Conservation (phyloP, 1,284 basidiomycete species). For the Meira nashicola region DNA sequence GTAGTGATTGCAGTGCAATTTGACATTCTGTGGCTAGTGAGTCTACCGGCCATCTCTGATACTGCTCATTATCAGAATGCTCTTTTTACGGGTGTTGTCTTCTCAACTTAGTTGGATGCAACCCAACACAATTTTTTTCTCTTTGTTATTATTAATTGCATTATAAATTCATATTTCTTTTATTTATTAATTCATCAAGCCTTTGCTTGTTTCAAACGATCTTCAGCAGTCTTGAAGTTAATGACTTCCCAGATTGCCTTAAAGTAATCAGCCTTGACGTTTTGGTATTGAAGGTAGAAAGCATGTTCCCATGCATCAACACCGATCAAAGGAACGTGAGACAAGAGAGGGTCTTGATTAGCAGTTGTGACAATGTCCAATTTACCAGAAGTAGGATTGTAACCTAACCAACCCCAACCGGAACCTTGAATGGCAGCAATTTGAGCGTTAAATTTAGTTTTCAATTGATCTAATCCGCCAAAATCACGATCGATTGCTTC, state of each 20-base stretch:
- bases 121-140: not conserved
- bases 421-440: conserved; percentile 43
- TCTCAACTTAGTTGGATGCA: not conserved
- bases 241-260: conserved; percentile 52
- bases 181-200: conserved; percentile 6
- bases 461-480: conserved; percentile 43
- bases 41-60: not conserved
- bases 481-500: conserved; percentile 50
- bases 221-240: conserved; percentile 52
- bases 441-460: conserved; percentile 23
- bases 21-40: not conserved
- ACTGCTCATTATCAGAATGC: not conserved
- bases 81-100: not conserved
- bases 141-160: not conserved
- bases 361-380: conserved; percentile 49
- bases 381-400: conserved; percentile 34
- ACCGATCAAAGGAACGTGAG: conserved; percentile 48
- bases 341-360: conserved; percentile 49
- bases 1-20: not conserved
- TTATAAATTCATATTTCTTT: not conserved
- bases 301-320: conserved; percentile 53
- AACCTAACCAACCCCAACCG: conserved; percentile 52
- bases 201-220: conserved; percentile 44
- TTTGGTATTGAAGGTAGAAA: conserved; percentile 52
- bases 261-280: conserved; percentile 52